phyloP scores from a whole-genome alignment of 225 moss, liverwort and hornwort species.

The Polytrichum formosum region DNA sequence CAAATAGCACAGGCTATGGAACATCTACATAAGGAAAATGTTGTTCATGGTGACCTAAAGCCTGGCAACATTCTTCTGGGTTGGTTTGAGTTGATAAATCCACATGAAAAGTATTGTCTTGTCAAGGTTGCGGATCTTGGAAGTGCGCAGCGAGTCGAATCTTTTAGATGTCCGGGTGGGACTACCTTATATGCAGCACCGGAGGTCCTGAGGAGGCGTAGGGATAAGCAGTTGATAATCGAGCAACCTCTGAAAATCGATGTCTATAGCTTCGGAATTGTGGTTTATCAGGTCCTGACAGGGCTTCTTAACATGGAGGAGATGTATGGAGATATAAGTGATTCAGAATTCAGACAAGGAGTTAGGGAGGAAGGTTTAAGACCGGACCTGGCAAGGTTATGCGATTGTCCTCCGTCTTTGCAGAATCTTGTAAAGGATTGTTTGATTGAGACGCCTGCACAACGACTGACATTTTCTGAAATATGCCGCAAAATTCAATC shows the following conservation, averaged over 20 bases:
- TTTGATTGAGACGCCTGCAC: not conserved
- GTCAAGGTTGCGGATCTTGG: constrained; percentile 28
- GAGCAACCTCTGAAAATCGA: constrained; percentile 7
- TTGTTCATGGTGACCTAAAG: constrained; percentile 27
- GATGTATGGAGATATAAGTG: not conserved
- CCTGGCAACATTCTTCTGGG: constrained; percentile 15
- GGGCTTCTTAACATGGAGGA: not conserved
- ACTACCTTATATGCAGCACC: fast-evolving
- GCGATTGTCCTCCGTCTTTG: not conserved
- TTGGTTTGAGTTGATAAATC: not conserved
- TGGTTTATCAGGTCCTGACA: constrained; percentile 10
- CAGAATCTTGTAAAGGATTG: not conserved
- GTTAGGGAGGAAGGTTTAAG: not conserved
- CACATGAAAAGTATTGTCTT: constrained; percentile 8
- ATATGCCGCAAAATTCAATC: not conserved
- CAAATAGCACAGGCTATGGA: constrained; percentile 18
- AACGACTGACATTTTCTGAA: constrained; percentile 5
- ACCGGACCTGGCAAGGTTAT: not conserved
- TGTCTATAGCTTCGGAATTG: constrained; percentile 22
- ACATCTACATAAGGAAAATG: constrained; percentile 11
- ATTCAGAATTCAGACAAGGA: not conserved
- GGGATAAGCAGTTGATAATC: not conserved
- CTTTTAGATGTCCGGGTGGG: not conserved
- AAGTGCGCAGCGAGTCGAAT: not conserved
- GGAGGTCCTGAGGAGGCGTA: not conserved